A percentile compares a stretch with the other conserved stretches of the same genome.
Conservation (phyloP, 2,329 filamentous ascomycete species). For the Claviceps sp. region DNA sequence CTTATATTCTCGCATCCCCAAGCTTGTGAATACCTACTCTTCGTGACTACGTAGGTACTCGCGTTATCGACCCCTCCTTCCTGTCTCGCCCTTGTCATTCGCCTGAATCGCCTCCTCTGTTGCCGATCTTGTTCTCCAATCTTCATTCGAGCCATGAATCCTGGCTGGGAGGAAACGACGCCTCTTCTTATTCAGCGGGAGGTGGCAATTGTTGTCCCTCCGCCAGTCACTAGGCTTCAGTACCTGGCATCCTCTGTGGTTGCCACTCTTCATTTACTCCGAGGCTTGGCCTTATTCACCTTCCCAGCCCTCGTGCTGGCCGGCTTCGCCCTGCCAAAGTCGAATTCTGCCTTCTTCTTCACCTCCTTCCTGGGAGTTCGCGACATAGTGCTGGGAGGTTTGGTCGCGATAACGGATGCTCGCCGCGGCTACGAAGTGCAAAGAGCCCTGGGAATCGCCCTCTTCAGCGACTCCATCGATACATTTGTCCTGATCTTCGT, state of each 20-base stretch:
- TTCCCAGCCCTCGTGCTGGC: slow-evolving; percentile 17
- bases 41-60: too few species aligned
- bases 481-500: slow-evolving; percentile 22
- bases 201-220: not conserved
- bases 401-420: slow-evolving; percentile 15
- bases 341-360: slow-evolving; percentile 16
- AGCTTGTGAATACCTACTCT: too few species aligned
- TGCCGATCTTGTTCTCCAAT: not conserved
- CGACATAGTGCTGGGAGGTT: slow-evolving; percentile 17
- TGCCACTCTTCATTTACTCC: slow-evolving; percentile 14
- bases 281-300: slow-evolving; percentile 16
- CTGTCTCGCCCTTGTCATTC: not conserved
- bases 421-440: slow-evolving; percentile 13
- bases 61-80: too few species aligned
- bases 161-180: slow-evolving; percentile 2
- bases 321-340: slow-evolving; percentile 16
- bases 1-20: too few species aligned
- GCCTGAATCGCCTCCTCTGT: not conserved
- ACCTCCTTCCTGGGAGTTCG: slow-evolving; percentile 19
- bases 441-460: slow-evolving; percentile 17
- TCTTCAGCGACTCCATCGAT: slow-evolving; percentile 21
- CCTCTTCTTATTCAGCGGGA: slow-evolving; percentile 5
- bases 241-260: slow-evolving; percentile 13
- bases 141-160: not conserved
- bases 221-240: slow-evolving; percentile 10